Evolutionary conservation across 441 rosid species (phyloP), one percentile per base, ranked within the genome.

Genomic region (Croton laevigatus): DNA sequence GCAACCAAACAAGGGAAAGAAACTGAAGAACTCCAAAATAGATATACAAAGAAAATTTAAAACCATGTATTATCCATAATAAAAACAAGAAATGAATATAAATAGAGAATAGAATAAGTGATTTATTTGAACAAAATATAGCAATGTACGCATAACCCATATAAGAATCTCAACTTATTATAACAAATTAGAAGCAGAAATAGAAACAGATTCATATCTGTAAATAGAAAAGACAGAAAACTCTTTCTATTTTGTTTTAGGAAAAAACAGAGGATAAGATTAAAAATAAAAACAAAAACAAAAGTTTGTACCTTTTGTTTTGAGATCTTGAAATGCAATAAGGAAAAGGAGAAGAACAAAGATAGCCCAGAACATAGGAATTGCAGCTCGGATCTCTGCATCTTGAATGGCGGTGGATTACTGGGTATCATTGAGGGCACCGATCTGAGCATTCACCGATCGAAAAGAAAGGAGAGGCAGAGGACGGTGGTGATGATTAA

Each of bases 271-370:
- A 2, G 14, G 8, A 4, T 40, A 40, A 23, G 32, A 27, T 27
- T 27, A 27, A 27, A 27, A 27, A 27, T 27, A 20, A 11, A 13
- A 10, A 0, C 8, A 14, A 65, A 27, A 40, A 22, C 59, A 46
- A 69, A 68, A 69, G 60, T 5, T 7, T 4, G 19, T 64, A 75
- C 73, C 82, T 55, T 66, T 60, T 36, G 17, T 12, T 77, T 60
- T 74, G 67, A 76, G 91, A 87, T 85, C 86, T 79, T 52, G 78
- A 75, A 81, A 83, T 73, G 78, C 72, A 78, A 78, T 69, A 75
- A 27, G 63, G 48, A 13, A n/a, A 19, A 48, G 37, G 20, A 54
- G 59, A 49, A 58, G 55, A 73, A 67, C n/a, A n/a, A n/a, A n/a
- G n/a, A n/a, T n/a, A n/a, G n/a, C n/a, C n/a, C n/a, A n/a, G n/a